phyloP scores from a whole-genome alignment of 73 alveolate species.

The Paramecium sonneborni region DNA sequence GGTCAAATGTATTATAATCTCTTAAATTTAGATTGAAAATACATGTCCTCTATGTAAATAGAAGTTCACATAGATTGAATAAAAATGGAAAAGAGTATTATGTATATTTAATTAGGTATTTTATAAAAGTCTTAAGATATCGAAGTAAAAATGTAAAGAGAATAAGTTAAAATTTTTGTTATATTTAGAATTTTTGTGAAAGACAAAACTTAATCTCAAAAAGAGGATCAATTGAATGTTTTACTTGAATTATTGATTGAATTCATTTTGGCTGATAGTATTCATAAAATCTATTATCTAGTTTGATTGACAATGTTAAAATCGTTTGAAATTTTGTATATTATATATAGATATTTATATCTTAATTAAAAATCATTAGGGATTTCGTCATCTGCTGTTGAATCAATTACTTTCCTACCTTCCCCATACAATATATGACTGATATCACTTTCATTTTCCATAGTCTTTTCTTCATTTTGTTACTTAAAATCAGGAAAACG shows the following conservation, averaged over 20 bases:
- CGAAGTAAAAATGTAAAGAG: not conserved
- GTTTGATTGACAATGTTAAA: not conserved
- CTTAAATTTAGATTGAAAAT: not conserved
- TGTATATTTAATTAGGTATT: not conserved
- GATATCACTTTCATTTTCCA: too few species aligned
- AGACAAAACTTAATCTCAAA: not conserved
- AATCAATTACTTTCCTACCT: too few species aligned
- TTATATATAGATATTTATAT: too few species aligned
- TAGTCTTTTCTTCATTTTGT: too few species aligned
- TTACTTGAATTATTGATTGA: not conserved
- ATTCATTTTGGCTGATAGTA: not conserved
- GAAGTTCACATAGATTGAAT: not conserved
- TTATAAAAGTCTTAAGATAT: not conserved
- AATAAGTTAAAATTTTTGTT: not conserved
- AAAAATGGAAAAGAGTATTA: constrained; percentile 20
- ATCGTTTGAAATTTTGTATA: not conserved
- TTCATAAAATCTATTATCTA: not conserved
- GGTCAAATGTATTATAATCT: not conserved
- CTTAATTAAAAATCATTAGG: too few species aligned
- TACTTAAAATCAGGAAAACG: too few species aligned
- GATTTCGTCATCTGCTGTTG: too few species aligned
- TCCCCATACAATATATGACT: too few species aligned
- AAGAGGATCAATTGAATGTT: not conserved
- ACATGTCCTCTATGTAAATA: not conserved
- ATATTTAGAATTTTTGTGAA: not conserved